phyloP scores from a whole-genome alignment of 2,329 filamentous ascomycete species.

The Aspergillus sp. region DNA sequence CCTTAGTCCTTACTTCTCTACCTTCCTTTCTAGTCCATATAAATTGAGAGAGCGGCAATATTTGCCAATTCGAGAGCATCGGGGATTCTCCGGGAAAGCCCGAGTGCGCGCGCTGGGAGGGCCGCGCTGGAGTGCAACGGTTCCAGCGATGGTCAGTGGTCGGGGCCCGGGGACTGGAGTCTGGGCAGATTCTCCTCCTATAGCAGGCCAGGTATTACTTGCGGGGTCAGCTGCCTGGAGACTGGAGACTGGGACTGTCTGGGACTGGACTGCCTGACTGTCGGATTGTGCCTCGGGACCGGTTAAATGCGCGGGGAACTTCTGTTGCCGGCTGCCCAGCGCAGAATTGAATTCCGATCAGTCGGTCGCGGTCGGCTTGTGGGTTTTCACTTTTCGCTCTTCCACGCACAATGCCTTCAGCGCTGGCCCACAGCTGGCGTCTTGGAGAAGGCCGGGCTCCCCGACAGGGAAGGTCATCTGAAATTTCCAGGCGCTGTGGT shows the following conservation, averaged over 20 bases:
- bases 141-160: no score
- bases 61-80: background rate
- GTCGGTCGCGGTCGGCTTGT: conserved; percentile 17
- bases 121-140: background rate
- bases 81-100: conserved; percentile 2
- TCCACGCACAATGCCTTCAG: background rate
- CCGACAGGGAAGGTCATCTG: no score
- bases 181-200: background rate
- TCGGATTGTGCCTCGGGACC: conserved; percentile 11
- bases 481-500: background rate
- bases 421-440: background rate
- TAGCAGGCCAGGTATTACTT: background rate
- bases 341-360: conserved; percentile 7
- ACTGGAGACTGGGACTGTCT: background rate
- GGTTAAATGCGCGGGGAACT: conserved; percentile 25
- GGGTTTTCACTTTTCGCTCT: background rate
- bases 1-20: background rate
- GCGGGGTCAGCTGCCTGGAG: background rate
- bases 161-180: background rate
- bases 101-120: background rate
- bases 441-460: background rate
- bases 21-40: background rate
- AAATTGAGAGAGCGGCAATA: background rate
- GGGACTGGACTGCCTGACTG: no score
- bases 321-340: conserved; percentile 12